Evolutionary conservation across 1,284 basidiomycete genomes (phyloP), one percentile per base, ranked within the genome.

Genomic region (Porodaedalea pini): DNA sequence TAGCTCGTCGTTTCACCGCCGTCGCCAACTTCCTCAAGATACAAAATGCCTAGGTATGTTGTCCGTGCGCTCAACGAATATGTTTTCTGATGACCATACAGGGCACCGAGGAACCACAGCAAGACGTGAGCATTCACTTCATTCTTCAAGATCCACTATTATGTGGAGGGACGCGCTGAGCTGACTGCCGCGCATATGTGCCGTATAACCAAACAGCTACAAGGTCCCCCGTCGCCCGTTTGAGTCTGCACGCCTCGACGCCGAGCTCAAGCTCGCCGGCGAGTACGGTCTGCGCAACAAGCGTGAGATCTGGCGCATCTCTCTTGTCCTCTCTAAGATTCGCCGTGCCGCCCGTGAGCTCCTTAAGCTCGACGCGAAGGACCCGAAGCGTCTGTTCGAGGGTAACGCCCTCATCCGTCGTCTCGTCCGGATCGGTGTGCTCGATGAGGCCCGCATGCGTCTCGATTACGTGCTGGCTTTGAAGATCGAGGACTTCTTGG

Each of bases 211-310:
- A 66, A 72, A 78, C 76, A 94, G 92, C 76, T 94, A 94, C 82
- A 94, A 96, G 85, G 94, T 98, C 82, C 96, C 96, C 72, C 93
- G 90, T 83, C 89, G 96, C 74, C 90, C 96, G 72, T 98, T 90
- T 78, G 94, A 92, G 82, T 92, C 94, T 64, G 92, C 96, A 73
- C 94, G 96, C 79, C 93, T 99, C 79, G 96, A 99, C 81, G 88
- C 92, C 68, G 97, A 99, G 85, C 85, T 99, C 73, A 99, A 98
- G 93, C 94, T 98, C 77, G 94, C 94, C 63, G 96, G 96, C 78
- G 97, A 99, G 82, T 99, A 96, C 82, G 96, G 96, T 78, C 92
- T 99, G 70, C 92, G 95, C 77, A 99, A 98, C 92, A 99, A 99
- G 86, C 92, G 94, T 72, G 96, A 99, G 82, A 98, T 99, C 80